phyloP scores from a whole-genome alignment of 768 basidiomycete genomes.

The Grammothele lineata region DNA sequence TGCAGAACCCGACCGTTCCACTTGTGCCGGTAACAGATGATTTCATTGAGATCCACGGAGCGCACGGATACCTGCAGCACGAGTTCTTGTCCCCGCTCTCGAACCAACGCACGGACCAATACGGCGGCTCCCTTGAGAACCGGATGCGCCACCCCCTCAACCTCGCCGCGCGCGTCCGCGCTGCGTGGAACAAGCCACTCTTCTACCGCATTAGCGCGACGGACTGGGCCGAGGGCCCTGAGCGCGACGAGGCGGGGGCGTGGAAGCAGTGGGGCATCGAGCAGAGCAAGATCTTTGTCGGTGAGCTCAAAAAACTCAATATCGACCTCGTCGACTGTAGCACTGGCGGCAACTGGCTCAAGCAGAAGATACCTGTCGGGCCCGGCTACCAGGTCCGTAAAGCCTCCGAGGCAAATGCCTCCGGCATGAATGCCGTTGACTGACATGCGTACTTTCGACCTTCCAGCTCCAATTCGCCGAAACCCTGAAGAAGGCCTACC shows the following conservation, averaged over 20 bases:
- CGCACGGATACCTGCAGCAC: conserved; percentile 69
- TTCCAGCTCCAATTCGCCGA: conserved; percentile 64
- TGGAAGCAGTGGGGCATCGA: conserved; percentile 77
- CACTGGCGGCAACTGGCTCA: conserved; percentile 56
- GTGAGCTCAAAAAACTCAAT: conserved; percentile 53
- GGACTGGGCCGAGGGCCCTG: conserved; percentile 52
- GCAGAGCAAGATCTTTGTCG: conserved; percentile 59
- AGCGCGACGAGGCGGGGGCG: conserved; percentile 46
- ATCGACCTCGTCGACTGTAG: conserved; percentile 73
- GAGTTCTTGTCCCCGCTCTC: conserved; percentile 71
- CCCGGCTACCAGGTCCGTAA: conserved; percentile 58
- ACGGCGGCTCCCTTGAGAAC: conserved; percentile 73
- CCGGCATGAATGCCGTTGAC: too few relatives aligned
- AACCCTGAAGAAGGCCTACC: conserved; percentile 56
- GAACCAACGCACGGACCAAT: conserved; percentile 65
- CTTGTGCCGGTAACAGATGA: conserved; percentile 46
- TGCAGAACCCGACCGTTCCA: too few relatives aligned
- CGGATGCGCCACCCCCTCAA: conserved; percentile 65
- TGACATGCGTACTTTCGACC: too few relatives aligned
- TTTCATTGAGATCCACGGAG: conserved; percentile 69
- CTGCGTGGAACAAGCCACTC: conserved; percentile 64
- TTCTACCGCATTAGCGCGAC: conserved; percentile 58
- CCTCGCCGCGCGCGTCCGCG: conserved; percentile 47
- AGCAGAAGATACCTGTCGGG: conserved; percentile 51
- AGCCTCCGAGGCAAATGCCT: too few relatives aligned